Evolutionary conservation across 1,284 basidiomycete genomes (phyloP), one percentile per base, ranked within the genome.

Genomic region (Pterulicium gracile): DNA sequence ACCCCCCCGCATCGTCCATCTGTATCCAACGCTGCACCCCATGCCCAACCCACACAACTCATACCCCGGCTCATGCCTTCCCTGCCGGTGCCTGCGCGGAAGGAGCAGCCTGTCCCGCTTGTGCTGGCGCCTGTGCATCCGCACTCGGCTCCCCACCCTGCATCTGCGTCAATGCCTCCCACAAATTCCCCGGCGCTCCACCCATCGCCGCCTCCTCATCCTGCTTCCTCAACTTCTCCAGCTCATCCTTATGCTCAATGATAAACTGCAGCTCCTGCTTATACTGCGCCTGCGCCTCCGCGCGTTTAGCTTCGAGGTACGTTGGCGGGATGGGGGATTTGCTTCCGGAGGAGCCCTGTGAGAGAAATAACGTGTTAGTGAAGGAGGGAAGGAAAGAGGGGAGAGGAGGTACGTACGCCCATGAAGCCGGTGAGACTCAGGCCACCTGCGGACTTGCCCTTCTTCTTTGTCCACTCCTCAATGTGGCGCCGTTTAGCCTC

Each of bases 251-350:
- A 63, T 98, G 85, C 45, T 86, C 74, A 35, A 68, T 68, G 60
- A 95, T 83, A 64, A 92, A 96, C 52, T 88, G 85, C 59, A 88
- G 86, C 61, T 98, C 94, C 52, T 92, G 85, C 51, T 72, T 66
- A 64, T 96, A 98, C 45, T 79, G 76, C 49, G 72, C 67, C 60
- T 97, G 91, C 4, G 90, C 92, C 56, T 95, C 85, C 35, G 75
- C 73, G 7, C 95, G 85, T 61, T 94, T 93, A 57, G 81, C 77
- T 59, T 98, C 96, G 43, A 97, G 81, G 62, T 92, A 92, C 0
- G 91, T 94, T 43, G 75, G 78, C 1, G 87, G 88, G 44, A 79
- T 65, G 55, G 57, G 51, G 49, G 51, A 63, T 58, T 50, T 55
- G 60, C 45, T 15, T n/a, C n/a, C n/a, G 57, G 54, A 24, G 58